Percentiles rank a stretch among this genome's conserved stretches.
Conservation (phyloP, 345 rosid species). For the Citrus sp. region DNA sequence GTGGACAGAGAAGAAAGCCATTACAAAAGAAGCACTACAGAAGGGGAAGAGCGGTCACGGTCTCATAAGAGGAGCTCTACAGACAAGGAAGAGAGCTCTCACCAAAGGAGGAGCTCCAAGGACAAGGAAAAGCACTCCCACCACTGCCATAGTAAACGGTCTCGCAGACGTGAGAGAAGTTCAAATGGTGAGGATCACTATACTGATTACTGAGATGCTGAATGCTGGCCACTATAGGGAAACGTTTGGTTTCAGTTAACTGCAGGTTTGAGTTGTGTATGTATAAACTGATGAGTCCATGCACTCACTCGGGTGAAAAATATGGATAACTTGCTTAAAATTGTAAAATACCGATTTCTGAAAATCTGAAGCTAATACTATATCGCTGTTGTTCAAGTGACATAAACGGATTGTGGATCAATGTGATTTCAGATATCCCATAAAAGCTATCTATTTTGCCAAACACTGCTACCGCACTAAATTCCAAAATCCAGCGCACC, state of each 20-base stretch:
- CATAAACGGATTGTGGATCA: too few relatives aligned
- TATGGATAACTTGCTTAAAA: too few relatives aligned
- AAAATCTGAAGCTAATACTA: too few relatives aligned
- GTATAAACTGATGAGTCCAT: not conserved
- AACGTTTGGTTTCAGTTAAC: too few relatives aligned
- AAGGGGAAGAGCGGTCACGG: constrained; percentile 19
- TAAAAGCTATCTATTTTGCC: too few relatives aligned
- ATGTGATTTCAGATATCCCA: too few relatives aligned
- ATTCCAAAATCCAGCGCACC: too few relatives aligned
- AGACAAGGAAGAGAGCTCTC: constrained; percentile 25
- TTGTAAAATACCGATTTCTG: too few relatives aligned
- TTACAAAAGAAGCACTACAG: constrained; percentile 9
- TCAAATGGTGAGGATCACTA: constrained; percentile 21
- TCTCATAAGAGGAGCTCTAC: constrained; percentile 1
- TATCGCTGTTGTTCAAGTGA: too few relatives aligned
- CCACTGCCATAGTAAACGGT: constrained; percentile 22
- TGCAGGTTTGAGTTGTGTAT: not conserved
- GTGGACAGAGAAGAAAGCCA: constrained; percentile 22
- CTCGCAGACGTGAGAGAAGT: constrained; percentile 16
- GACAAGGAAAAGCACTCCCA: constrained; percentile 21
- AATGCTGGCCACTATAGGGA: not conserved
- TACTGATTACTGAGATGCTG: constrained; percentile 6
- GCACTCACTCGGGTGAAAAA: not conserved
- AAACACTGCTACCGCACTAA: too few relatives aligned
- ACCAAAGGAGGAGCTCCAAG: constrained; percentile 29